Evolutionary conservation across 495 filamentous ascomycete species (phyloP).

Genomic region (Chaetomium tenue): DNA sequence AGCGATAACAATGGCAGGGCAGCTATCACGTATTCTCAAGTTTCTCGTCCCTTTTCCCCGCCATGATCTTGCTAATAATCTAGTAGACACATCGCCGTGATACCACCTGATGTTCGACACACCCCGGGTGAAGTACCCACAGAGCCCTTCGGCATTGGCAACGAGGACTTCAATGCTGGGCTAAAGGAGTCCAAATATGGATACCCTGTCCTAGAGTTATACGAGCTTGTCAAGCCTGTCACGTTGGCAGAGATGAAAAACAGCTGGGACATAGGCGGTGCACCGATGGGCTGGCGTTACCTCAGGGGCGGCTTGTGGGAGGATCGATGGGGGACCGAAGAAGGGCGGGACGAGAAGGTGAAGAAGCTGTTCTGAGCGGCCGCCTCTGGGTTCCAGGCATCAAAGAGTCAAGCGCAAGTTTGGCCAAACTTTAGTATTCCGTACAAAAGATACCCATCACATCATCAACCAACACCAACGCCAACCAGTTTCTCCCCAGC

Average conservation of each 20-base stretch:
- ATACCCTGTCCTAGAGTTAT: constrained; percentile 40
- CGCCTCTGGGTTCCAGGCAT: too few relatives aligned
- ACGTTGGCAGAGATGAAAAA: constrained; percentile 31
- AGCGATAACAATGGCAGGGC: background rate
- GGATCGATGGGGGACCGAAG: constrained; percentile 25
- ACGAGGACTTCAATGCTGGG: constrained; percentile 44
- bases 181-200: constrained; percentile 38
- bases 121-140: constrained; percentile 36
- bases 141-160: constrained; percentile 40
- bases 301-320: constrained; percentile 23
- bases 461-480: background rate
- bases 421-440: background rate
- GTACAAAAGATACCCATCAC: background rate
- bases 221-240: constrained; percentile 33
- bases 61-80: background rate
- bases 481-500: background rate
- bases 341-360: constrained; percentile 18
- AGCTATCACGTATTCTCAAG: constrained; percentile 9
- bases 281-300: constrained; percentile 40
- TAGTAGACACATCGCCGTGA: constrained; percentile 23
- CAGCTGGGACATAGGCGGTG: constrained; percentile 26
- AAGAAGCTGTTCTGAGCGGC: constrained; percentile 24
- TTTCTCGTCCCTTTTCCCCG: background rate
- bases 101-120: constrained; percentile 21
- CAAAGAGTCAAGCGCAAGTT: too few relatives aligned